These are phyloP conservation scores for Argentina anserina DNA, from an alignment of 306 rosid genomes.

Conservation along the genomic window DNA sequence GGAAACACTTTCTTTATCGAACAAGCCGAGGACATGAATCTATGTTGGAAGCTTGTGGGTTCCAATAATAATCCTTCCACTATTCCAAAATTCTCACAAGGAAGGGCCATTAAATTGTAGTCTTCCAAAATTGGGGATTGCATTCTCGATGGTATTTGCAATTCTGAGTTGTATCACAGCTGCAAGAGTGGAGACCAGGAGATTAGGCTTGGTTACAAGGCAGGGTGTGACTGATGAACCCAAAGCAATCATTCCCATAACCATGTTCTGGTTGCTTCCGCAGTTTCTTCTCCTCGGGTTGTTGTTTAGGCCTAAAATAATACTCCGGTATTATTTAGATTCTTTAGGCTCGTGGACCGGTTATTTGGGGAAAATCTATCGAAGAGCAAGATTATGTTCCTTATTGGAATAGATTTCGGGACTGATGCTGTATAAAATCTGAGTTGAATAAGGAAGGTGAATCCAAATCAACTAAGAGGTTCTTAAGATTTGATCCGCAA, in stretches of 20 bases:
- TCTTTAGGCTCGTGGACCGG: too few species aligned
- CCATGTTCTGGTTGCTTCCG: neutral
- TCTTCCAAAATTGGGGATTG: neutral
- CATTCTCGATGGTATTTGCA: neutral
- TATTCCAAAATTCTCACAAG: neutral
- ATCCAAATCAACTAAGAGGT: too few species aligned
- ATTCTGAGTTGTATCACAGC: neutral
- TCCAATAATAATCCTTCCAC: neutral
- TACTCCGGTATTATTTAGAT: too few species aligned
- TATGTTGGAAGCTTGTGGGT: neutral
- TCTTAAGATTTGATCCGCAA: too few species aligned
- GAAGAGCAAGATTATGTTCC: too few species aligned
- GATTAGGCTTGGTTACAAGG: neutral
- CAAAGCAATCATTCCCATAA: neutral
- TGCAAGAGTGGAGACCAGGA: neutral
- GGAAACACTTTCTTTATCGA: neutral
- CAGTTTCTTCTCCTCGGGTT: neutral
- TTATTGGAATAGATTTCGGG: too few species aligned
- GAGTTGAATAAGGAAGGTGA: too few species aligned
- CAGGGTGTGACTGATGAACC: neutral
- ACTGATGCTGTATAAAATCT: too few species aligned
- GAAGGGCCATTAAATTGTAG: neutral
- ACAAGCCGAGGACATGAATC: neutral
- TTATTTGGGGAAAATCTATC: too few species aligned
- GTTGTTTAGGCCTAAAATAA: too few species aligned